Base-by-base conservation (phyloP, 2,329 filamentous ascomycete genomes). In the Didymosphaeria variabile region DNA sequence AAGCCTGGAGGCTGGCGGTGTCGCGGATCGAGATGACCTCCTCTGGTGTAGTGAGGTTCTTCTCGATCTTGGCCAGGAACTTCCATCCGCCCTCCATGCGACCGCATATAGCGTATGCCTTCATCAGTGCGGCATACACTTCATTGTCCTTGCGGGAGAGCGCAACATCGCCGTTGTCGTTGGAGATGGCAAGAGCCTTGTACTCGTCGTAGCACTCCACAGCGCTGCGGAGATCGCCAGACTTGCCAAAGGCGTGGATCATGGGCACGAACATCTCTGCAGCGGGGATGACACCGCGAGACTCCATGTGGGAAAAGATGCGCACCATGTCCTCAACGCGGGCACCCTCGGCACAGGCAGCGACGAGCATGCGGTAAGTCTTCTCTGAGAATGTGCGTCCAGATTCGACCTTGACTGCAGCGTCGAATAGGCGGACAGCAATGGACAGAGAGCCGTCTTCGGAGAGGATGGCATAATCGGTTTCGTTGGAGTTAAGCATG, bases 121-220 rank as follows among this genome's bases (percentile, higher is more conserved):
- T 92, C 79, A 98, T 90, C 57, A 99, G 84, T n/a, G 94, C 87
- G 26, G 94, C 93, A 74, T 99, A 98, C 7, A 98, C 91, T 66
- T 93, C 86, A 31, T 90, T 88, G 74, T 98, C 94, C 51, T 91
- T 85, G 54, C 94, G 89, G 64, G 90, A 85, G 50, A 90, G 84
- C 10, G 86, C 86, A 50, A 89, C 83, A 61, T 88, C 83, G 59
- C 93, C 93, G 42, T 86, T 87, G 77, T 97, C 91, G 75, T 95
- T 87, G 42, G 90, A 89, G 55, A 98, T 88, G n/a, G 94, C 94
- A 45, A 97, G 84, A 49, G 88, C 87, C 73, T 93, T 93, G 84
- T 98, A 98, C 79, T 97, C 92, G 66, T 96, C 94, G 81, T 97
- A 99, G 79, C 93, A 93, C 77, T 97, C 93, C 7, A 98, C 92